Evolutionary conservation across 139 green algal genomes (phyloP).

Genomic region (Volvox reticuliferus): DNA sequence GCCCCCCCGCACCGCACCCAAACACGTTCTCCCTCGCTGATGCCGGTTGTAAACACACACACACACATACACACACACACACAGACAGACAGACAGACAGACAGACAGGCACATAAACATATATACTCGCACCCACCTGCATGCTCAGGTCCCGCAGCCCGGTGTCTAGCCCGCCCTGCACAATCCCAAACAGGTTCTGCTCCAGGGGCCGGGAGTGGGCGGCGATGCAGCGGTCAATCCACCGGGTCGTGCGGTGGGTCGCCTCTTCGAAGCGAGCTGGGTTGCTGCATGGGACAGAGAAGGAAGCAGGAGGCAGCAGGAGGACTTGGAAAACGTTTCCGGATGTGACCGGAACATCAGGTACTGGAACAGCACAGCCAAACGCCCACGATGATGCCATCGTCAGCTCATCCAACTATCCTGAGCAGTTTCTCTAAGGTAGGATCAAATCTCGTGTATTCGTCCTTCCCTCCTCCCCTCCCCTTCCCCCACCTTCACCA

Average conservation of each 20-base stretch:
- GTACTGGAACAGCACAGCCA: too few species aligned
- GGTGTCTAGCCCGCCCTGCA: conserved; percentile 72
- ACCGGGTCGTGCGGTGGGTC: conserved; percentile 90
- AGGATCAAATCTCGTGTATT: too few species aligned
- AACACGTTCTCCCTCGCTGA: too few species aligned
- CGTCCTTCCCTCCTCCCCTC: too few species aligned
- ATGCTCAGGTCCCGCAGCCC: conserved; percentile 80
- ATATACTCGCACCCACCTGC: conserved; percentile 20
- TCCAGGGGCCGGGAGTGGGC: conserved; percentile 85
- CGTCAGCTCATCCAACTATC: too few species aligned
- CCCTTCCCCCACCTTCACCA: too few species aligned
- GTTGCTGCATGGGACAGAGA: conserved; percentile 44
- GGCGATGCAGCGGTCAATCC: conserved; percentile 96
- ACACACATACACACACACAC: conserved; percentile 5
- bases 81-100: background rate
- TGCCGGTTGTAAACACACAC: too few species aligned
- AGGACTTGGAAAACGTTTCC: too few species aligned
- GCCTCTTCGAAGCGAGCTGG: conserved; percentile 90
- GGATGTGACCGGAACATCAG: too few species aligned
- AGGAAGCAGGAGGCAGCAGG: background rate
- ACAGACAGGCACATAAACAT: too few species aligned
- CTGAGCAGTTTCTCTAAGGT: too few species aligned
- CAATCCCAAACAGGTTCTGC: conserved; percentile 95
- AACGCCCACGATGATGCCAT: too few species aligned
- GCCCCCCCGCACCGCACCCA: background rate